Conservation (phyloP, 345 rosid genomes). For the Isatis tinctoria region DNA sequence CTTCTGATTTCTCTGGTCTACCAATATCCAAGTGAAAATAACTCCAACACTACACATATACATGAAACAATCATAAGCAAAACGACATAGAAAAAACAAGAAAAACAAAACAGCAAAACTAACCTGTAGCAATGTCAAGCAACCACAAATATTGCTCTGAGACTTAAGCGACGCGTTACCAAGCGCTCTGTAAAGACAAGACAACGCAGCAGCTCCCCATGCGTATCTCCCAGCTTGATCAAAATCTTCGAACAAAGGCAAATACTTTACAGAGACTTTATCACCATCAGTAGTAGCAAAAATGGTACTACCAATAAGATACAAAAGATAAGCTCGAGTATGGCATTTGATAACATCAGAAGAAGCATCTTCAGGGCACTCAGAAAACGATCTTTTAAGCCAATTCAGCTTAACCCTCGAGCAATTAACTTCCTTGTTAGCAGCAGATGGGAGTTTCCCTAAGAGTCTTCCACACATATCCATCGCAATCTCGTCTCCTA, state of each 20-base stretch:
- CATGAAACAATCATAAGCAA: not conserved
- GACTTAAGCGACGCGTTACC: constrained; percentile 73
- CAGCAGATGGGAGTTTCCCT: constrained; percentile 55
- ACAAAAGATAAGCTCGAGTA: constrained; percentile 70
- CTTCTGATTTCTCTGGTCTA: constrained; percentile 52
- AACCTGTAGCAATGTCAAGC: constrained; percentile 77
- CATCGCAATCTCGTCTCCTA: constrained; percentile 32
- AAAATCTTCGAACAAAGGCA: constrained; percentile 64
- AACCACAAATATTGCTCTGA: constrained; percentile 72
- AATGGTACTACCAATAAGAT: constrained; percentile 71
- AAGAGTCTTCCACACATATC: constrained; percentile 48
- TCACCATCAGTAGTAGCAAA: constrained; percentile 79
- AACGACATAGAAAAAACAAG: not conserved
- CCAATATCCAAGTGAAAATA: constrained; percentile 65
- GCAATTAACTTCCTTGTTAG: constrained; percentile 54
- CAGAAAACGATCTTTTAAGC: constrained; percentile 64
- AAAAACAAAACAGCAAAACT: not conserved
- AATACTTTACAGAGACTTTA: constrained; percentile 80
- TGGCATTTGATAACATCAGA: constrained; percentile 41
- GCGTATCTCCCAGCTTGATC: constrained; percentile 66
- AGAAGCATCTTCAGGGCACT: constrained; percentile 55
- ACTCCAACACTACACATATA: constrained; percentile 61
- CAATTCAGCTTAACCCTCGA: constrained; percentile 80
- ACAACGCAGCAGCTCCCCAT: constrained; percentile 76
- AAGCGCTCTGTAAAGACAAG: constrained; percentile 43